Evolutionary conservation across 2,329 filamentous ascomycete genomes (phyloP), one percentile per base, ranked within the genome.

Genomic region (Beauveria australis): DNA sequence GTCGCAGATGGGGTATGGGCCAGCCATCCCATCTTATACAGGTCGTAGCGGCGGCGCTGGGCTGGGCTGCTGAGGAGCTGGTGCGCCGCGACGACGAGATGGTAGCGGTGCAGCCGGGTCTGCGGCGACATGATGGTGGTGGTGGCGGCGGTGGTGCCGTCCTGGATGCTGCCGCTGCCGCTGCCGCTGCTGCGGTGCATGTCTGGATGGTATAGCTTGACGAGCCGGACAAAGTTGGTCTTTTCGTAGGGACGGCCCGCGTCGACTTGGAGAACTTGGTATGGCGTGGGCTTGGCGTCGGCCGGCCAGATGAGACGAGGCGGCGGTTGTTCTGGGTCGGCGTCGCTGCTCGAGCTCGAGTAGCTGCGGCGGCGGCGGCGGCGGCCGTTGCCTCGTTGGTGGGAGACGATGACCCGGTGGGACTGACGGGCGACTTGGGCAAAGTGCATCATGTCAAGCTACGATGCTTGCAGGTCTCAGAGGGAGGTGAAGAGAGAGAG

Each of bases 181-280:
- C 30, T 16, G 33, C 30, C 3, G 33, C 30, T 9, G 30, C 33
- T 37, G 26, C 30, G 30, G 16, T 46, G 41, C 24, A 65, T 58
- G 43, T 67, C 64, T 1, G 65, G 65, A n/a, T 67, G 65, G 40
- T 66, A 67, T 12, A 63, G 26, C 59, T 67, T 67, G 26, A 65
- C 64, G 8, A 67, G 60, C 18, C 40, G 58, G 47, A 63, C 56
- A 46, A 66, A 67, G 3, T 22, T 28, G 22, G 43, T 54, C 57
- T 66, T 67, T 19, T 63, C 60, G 49, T 66, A 66, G 10, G 60
- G 55, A 16, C 10, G 54, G 19, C 30, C 30, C 3, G 10, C 22
- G 5, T 56, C 59, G 3, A 47, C 28, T 10, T 58, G 26, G n/a
- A 66, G 62, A 12, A 67, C 61, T 19, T 66, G 61, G 30, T 67